phyloP scores from a whole-genome alignment of 306 rosid species.

The Vicia villosa region DNA sequence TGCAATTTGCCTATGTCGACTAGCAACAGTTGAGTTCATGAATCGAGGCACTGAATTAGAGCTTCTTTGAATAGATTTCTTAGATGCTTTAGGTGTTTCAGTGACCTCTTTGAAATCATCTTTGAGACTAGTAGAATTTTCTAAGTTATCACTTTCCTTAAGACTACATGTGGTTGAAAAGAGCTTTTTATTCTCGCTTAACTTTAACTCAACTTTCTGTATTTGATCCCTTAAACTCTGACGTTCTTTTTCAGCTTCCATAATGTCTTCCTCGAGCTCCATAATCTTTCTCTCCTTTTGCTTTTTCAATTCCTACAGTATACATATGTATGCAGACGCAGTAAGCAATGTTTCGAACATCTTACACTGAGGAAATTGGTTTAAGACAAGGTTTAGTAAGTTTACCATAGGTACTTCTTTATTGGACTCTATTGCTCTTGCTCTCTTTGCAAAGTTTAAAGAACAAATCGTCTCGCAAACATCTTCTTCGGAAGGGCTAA shows the following conservation, averaged over 20 bases:
- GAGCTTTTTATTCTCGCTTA: constrained; percentile 55
- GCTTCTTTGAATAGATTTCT: constrained; percentile 43
- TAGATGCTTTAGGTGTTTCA: constrained; percentile 49
- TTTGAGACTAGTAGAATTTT: constrained; percentile 39
- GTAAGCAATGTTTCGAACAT: constrained; percentile 29
- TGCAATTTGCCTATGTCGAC: constrained; percentile 77
- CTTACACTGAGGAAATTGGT: constrained; percentile 14
- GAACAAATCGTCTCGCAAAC: constrained; percentile 84
- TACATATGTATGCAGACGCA: constrained; percentile 23
- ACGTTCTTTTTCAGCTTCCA: constrained; percentile 66
- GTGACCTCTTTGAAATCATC: constrained; percentile 51
- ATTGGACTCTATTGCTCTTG: constrained; percentile 68
- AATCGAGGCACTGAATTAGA: constrained; percentile 77
- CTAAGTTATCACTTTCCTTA: constrained; percentile 44
- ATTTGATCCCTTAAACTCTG: constrained; percentile 55
- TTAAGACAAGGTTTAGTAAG: constrained; percentile 32
- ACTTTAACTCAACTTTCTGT: constrained; percentile 52
- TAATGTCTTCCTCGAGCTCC: constrained; percentile 69
- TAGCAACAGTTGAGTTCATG: constrained; percentile 92
- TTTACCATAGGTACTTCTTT: constrained; percentile 70
- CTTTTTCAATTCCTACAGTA: constrained; percentile 69
- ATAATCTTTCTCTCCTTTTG: constrained; percentile 65
- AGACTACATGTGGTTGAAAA: constrained; percentile 38
- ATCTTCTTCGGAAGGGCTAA: constrained; percentile 85
- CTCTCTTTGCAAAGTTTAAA: constrained; percentile 84